These are phyloP conservation scores for Graphilbum sp. DNA, from an alignment of 2,329 filamentous ascomycete species.

Conservation along the genomic window DNA sequence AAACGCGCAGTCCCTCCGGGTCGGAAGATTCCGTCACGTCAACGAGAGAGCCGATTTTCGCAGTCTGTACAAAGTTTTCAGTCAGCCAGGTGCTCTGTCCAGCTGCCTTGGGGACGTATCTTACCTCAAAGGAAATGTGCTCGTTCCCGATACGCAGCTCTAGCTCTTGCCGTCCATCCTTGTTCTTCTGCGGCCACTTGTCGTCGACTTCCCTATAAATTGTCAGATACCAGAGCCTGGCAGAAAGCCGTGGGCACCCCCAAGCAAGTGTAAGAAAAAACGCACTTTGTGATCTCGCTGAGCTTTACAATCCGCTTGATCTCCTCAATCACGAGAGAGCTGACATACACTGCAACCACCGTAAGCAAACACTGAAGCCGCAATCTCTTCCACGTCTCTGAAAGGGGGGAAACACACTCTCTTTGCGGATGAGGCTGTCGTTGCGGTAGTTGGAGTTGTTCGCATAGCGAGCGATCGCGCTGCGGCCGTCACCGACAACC, in stretches of 20 bases:
- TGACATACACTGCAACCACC: constrained; percentile 67
- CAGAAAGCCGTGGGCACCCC: background rate
- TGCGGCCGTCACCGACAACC: constrained; percentile 79
- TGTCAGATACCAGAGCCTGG: constrained; percentile 10
- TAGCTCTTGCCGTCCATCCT: constrained; percentile 90
- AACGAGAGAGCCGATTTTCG: constrained; percentile 92
- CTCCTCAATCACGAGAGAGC: constrained; percentile 74
- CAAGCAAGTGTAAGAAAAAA: too few relatives aligned
- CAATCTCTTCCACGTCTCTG: too few relatives aligned
- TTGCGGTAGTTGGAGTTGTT: constrained; percentile 99
- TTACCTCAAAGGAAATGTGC: constrained; percentile 92
- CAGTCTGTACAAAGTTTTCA: constrained; percentile 61
- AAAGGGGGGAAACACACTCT: constrained; percentile 61
- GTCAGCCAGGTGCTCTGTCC: too few relatives aligned
- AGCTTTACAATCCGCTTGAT: constrained; percentile 96
- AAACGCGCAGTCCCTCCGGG: constrained; percentile 87
- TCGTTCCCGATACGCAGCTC: constrained; percentile 89
- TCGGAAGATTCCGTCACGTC: constrained; percentile 94
- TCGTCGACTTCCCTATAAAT: constrained; percentile 74
- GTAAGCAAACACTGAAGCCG: constrained; percentile 26
- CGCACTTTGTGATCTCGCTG: constrained; percentile 92
- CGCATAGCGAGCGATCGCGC: constrained; percentile 86
- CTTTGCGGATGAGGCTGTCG: constrained; percentile 96
- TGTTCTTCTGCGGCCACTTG: constrained; percentile 99
- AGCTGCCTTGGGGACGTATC: too few relatives aligned